Evolutionary conservation across 2,329 filamentous ascomycete genomes (phyloP), one percentile per base, ranked within the genome.

Genomic region (Lecanicillium sp.): DNA sequence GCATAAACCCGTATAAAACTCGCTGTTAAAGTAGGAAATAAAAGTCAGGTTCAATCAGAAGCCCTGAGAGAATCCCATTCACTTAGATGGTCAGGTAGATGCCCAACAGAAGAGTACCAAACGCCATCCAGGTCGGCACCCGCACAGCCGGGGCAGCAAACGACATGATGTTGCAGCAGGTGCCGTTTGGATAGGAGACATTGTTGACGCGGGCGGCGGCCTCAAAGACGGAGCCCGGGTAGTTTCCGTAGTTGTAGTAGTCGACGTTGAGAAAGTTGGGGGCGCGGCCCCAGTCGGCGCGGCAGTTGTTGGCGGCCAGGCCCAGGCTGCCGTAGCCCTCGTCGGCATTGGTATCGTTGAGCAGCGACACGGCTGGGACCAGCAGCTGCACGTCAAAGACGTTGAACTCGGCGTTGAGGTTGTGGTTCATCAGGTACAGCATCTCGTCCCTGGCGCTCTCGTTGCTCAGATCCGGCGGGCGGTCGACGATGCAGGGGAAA

Each of bases 371-470:
- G 41, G 85, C 84, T 0, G 87, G 87, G 11, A 92, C 80, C 7
- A 88, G 65, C 33, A 92, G 56, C 15, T 71, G 65, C 13, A 73
- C 56, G 20, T 77, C 77, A 3, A 80, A 75, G 27, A 94, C 61
- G 38, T 74, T 73, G 45, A 94, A 74, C 48, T 88, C 72, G 43
- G 82, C 72, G 58, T 95, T 95, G 42, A 95, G 72, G 56, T 96
- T 96, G 66, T 96, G 89, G 61, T 96, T 96, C 52, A 84, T 75
- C 54, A 95, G 72, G 57, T 89, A 94, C 61, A 94, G 70, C 31
- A 80, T 72, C 7, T 25, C 22, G 20, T 80, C 68, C 42, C 68
- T 65, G 1, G 77, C 74, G 0, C 75, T 72, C 3, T 70, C 61
- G 0, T 57, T 53, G 3, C 64, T 52, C 41, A 94, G 64, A 31